Evolutionary conservation across 2,329 filamentous ascomycete genomes (phyloP), one percentile per base, ranked within the genome.

Genomic region (Penicillium brasilianum): DNA sequence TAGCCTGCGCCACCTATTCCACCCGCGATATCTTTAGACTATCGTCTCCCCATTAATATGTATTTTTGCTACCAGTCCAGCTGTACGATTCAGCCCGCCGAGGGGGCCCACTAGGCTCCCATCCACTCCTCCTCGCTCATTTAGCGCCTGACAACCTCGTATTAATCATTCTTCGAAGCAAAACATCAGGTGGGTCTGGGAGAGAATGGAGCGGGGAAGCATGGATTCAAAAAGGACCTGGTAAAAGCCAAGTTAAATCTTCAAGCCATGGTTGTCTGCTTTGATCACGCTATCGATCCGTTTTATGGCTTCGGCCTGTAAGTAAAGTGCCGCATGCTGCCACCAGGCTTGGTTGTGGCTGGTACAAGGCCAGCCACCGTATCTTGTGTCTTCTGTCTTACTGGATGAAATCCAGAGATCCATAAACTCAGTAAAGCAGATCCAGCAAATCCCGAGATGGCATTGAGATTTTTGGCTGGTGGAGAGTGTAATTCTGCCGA

Each of bases 81-180:
- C 57, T 60, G 60, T 50, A 62, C 50, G 53, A 55, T 56, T 54
- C 55, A 55, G 41, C 43, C 36, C 56, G n/a, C n/a, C 25, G 22
- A 36, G 30, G n/a, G 7, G 22, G 51, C 34, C 32, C 51, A 52
- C 44, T 55, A 36, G 34, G 34, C 30, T 41, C 4, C 22, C 14
- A 8, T 46, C 5, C 20, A 13, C 20, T 22, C 41, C 20, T 22
- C 41, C 13, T 44, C 11, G 4, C 20, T 18, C 9, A 13, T 13
- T 22, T 14, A 36, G 13, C 32, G 32, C 32, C 34, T 20, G 22
- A 8, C 16, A 32, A 25, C 10, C 46, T 34, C 46, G 32, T 41
- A 32, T 49, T 22, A 6, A 3, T 13, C n/a, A 20, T 7, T 22
- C 4, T 13, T 43, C 9, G 9, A 30, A 43, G 34, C 55, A 50